A percentile compares a stretch with the other conserved stretches of the same genome.
Conservation (phyloP, 2,329 filamentous ascomycete genomes). For the Fusarium nematophilum region DNA sequence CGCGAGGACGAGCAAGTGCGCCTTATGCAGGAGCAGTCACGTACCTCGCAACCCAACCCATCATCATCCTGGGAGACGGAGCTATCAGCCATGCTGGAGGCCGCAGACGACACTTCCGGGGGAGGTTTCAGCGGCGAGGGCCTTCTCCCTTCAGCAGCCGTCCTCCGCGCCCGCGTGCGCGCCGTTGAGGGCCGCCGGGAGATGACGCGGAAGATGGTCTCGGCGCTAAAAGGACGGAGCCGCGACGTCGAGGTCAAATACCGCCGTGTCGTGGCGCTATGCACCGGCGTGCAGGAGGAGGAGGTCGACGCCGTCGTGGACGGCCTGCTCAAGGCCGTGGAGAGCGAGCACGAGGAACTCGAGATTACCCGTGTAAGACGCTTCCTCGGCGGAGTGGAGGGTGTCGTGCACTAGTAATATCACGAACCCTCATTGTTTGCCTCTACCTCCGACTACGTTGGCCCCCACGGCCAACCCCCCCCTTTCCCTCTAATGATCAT, state of each 20-base stretch:
- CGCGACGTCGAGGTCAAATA: constrained; percentile 90
- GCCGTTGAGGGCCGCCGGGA: constrained; percentile 78
- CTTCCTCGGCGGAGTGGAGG: constrained; percentile 83
- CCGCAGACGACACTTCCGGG: constrained; percentile 52
- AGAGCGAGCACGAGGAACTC: constrained; percentile 82
- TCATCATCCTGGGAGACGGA: constrained; percentile 66
- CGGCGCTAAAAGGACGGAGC: constrained; percentile 79
- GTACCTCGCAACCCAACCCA: constrained; percentile 57
- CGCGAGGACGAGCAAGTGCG: constrained; percentile 75
- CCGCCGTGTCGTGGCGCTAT: constrained; percentile 86
- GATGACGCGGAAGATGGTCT: constrained; percentile 74
- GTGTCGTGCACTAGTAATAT: constrained; percentile 58
- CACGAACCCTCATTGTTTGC: not conserved
- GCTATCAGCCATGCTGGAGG: constrained; percentile 59
- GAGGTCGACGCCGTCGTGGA: constrained; percentile 86
- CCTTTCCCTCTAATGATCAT: constrained; percentile 34
- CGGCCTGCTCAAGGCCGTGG: constrained; percentile 84
- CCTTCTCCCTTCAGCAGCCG: constrained; percentile 67
- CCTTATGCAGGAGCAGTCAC: constrained; percentile 55
- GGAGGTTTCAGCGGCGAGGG: constrained; percentile 53
- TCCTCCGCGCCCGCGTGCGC: constrained; percentile 74
- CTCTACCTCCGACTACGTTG: not conserved
- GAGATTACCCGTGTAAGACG: constrained; percentile 82
- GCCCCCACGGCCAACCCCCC: constrained; percentile 2
- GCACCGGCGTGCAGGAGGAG: constrained; percentile 81